Evolutionary conservation across 2,329 filamentous ascomycete species (phyloP), one percentile per base, ranked within the genome.

Genomic region (Scedosporium apiospermum): DNA sequence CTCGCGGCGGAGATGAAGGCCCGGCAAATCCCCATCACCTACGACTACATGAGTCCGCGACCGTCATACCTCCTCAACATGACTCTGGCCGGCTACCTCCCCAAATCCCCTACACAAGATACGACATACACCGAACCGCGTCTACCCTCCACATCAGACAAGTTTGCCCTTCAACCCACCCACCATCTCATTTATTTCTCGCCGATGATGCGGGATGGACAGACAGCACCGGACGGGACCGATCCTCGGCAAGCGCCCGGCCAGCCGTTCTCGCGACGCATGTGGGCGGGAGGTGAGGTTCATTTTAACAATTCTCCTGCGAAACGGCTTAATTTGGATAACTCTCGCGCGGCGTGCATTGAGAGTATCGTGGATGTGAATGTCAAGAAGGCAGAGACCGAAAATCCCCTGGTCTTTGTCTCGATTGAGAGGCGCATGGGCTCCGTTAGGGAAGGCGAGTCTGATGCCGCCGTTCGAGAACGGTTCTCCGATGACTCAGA

Each of bases 271-370:
- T 14, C 34, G 21, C 55, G 55, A 21, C 55, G 55, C 9, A 58
- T 58, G 55, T 58, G 55, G 55, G 55, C 55, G 12, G 55, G 55
- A 12, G 55, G 55, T 12, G 55, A 58, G 18, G 55, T 58, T n/a
- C 23, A 58, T 23, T n/a, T 58, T 7, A 58, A 58, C 55, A 26
- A 26, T 21, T 30, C 14, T n/a, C 23, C 55, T n/a, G 34, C 10
- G 55, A n/a, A n/a, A 7, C 10, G 26, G 14, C 34, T 58, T 7
- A n/a, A n/a, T 7, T 16, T 58, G 10, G 55, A 58, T 23, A 23
- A 23, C 6, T 58, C 55, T 12, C 55, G 55, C 14, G 55, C 55
- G 18, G 55, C 55, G 18, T 58, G 55, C 23, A 34, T 58, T 26
- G 55, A 58, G 26, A 14, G 26, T 16, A 58, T 58, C 18, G 21